These are phyloP conservation scores for Trichoderma polysporum DNA, from an alignment of 2,329 filamentous ascomycete genomes.

Conservation along the genomic window DNA sequence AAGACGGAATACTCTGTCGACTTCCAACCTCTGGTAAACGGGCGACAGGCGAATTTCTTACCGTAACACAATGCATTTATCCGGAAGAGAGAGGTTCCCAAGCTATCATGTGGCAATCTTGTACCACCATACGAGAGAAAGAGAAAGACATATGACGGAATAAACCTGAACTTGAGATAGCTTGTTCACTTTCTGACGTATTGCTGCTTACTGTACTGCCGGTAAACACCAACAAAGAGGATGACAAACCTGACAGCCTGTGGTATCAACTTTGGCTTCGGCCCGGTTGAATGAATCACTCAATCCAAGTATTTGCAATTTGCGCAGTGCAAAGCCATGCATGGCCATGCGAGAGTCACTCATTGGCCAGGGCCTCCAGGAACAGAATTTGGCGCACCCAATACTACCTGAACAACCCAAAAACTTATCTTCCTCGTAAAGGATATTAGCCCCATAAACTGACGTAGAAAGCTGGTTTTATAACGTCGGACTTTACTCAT, in stretches of 20 bases:
- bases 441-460: neutral
- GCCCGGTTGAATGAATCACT: neutral
- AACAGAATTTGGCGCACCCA: conserved; percentile 6
- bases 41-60: too few relatives aligned
- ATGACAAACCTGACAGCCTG: neutral
- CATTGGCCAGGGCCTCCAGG: conserved; percentile 24
- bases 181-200: neutral
- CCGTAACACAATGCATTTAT: neutral
- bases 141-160: neutral
- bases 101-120: neutral
- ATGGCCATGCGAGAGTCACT: conserved; percentile 25
- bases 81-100: neutral
- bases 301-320: neutral
- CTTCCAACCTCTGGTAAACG: too few relatives aligned
- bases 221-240: neutral
- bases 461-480: neutral
- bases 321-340: neutral
- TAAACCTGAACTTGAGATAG: neutral
- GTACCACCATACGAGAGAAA: neutral
- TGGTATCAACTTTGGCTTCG: neutral
- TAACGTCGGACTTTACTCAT: neutral
- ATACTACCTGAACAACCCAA: neutral
- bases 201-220: neutral
- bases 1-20: too few relatives aligned
- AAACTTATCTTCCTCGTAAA: neutral